A percentile compares a stretch with the other conserved stretches of the same genome.
Conservation (phyloP, 345 rosid species). For the Bruguiera gymnorhiza region DNA sequence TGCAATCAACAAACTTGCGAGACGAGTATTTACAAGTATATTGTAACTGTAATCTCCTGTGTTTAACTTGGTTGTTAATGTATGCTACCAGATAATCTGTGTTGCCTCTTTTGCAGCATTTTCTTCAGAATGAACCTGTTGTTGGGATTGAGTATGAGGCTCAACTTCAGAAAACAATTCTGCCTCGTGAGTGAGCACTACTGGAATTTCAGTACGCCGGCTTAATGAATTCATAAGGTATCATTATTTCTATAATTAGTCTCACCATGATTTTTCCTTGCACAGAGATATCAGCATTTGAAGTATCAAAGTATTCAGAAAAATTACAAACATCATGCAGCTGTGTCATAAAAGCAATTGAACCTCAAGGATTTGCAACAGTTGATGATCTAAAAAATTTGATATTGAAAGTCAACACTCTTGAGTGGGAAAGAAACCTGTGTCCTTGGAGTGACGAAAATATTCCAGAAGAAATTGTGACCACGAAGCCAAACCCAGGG, state of each 20-base stretch:
- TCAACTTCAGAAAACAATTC: constrained; percentile 79
- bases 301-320: constrained; percentile 74
- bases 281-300: constrained; percentile 69
- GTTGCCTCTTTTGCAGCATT: constrained; percentile 49
- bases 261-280: constrained; percentile 13
- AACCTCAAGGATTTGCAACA: constrained; percentile 64
- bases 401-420: constrained; percentile 47
- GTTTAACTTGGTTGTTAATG: not conserved
- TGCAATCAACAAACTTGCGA: constrained; percentile 78
- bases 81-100: constrained; percentile 3
- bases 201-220: not conserved
- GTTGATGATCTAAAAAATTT: constrained; percentile 60
- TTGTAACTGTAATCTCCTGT: not conserved
- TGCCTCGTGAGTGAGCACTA: constrained; percentile 65
- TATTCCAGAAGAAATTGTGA: constrained; percentile 80
- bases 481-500: constrained; percentile 70
- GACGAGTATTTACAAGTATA: constrained; percentile 86
- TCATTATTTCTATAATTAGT: not conserved
- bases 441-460: constrained; percentile 84
- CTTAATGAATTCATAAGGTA: constrained; percentile 3
- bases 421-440: constrained; percentile 57
- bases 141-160: constrained; percentile 86
- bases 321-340: constrained; percentile 66
- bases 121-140: constrained; percentile 77
- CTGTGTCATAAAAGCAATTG: constrained; percentile 80